Conservation (phyloP, 1,284 basidiomycete genomes). For the Papiliotrema flavescens region DNA sequence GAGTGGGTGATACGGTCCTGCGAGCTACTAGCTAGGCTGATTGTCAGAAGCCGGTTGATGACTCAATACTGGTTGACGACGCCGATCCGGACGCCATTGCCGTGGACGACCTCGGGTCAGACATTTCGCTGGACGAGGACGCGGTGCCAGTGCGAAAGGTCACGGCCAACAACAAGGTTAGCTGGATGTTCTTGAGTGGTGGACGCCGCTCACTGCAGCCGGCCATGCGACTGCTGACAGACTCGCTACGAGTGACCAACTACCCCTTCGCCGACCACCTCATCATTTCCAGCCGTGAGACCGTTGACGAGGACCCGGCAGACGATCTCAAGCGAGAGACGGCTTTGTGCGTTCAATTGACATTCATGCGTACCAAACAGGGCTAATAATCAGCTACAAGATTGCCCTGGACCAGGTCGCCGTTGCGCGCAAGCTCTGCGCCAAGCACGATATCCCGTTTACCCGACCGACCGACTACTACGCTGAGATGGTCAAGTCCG, state of each 20-base stretch:
- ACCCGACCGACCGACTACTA: constrained; percentile 94
- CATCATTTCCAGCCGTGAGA: constrained; percentile 66
- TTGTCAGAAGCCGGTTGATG: constrained; percentile 20
- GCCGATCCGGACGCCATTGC: constrained; percentile 55
- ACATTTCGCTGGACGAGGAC: constrained; percentile 65
- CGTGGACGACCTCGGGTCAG: constrained; percentile 66
- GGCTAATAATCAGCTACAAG: constrained; percentile 68
- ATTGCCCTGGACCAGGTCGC: constrained; percentile 83
- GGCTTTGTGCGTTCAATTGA: constrained; percentile 86
- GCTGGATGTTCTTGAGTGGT: constrained; percentile 19
- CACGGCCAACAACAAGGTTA: constrained; percentile 73
- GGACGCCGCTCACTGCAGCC: constrained; percentile 52
- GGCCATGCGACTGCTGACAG: constrained; percentile 74
- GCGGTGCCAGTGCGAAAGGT: constrained; percentile 73
- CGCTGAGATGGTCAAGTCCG: constrained; percentile 98
- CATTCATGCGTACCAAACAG: too few relatives aligned
- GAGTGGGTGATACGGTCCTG: constrained; percentile 18
- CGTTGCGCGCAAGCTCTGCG: constrained; percentile 67
- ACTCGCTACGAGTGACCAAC: constrained; percentile 70
- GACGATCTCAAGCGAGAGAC: constrained; percentile 88
- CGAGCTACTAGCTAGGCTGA: not conserved
- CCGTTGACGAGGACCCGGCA: constrained; percentile 68
- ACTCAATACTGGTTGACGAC: constrained; percentile 47
- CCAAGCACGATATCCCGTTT: constrained; percentile 72
- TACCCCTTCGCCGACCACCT: constrained; percentile 84